A percentile compares a stretch with the other conserved stretches of the same genome.
phyloP scores from a whole-genome alignment of 2,329 filamentous ascomycete genomes.

The Aspergillus sclerotialis region DNA sequence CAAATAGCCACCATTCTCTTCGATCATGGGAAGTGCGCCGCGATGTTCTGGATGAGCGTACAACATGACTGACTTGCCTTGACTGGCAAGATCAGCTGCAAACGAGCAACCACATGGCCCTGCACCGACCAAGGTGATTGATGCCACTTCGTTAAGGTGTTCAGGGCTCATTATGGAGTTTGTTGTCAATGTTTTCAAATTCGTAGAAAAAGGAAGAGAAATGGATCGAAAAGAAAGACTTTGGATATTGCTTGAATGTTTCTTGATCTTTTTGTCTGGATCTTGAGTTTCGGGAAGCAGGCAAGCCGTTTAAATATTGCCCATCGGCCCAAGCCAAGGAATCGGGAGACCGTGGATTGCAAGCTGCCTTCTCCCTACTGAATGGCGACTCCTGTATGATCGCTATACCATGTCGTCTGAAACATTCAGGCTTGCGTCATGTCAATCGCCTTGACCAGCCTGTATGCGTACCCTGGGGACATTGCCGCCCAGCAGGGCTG shows the following conservation, averaged over 20 bases:
- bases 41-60: conserved; percentile 14
- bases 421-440: conserved; percentile 3
- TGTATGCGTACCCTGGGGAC: neutral
- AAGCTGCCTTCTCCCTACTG: no score
- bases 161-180: neutral
- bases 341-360: no score
- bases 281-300: no score
- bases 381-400: neutral
- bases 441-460: conserved; percentile 5
- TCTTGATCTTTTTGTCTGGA: neutral
- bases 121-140: conserved; percentile 10
- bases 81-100: conserved; percentile 11
- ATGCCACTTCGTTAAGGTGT: conserved; percentile 1
- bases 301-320: conserved; percentile 1
- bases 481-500: no score
- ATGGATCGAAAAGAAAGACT: neutral
- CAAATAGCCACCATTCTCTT: conserved; percentile 7
- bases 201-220: neutral
- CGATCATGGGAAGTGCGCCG: conserved; percentile 10
- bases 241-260: no score
- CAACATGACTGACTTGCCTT: conserved; percentile 10
- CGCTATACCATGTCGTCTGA: neutral
- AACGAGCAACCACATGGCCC: conserved; percentile 12
- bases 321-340: no score
- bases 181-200: neutral